Base-by-base conservation (phyloP, 2,329 filamentous ascomycete species). In the Stachybotrys chartarum region DNA sequence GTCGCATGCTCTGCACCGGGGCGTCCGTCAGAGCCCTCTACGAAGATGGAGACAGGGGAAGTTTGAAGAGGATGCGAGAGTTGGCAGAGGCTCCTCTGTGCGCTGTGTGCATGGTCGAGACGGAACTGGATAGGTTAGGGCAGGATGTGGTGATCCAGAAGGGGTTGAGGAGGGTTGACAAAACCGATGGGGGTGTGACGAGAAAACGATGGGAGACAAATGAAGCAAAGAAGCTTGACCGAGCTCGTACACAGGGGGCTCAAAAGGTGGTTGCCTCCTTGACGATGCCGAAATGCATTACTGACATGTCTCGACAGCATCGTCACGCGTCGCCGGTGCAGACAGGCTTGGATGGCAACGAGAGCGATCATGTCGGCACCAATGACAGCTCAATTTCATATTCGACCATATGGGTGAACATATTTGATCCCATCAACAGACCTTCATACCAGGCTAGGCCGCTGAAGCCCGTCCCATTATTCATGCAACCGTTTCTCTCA, bases 401-500 rank as follows among this genome's bases (percentile, higher is more conserved):
- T 42, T 42, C 3, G 14, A 66, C 70, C 1, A 74, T 82, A 6
- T 83, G 80, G 64, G 73, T 83, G 7, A 75, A 77, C 39, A 72
- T 80, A 5, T 66, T 68, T 31, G 75, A 83, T 57, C 80, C 81
- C 0, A 57, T 82, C 11, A 72, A 75, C 14, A 66, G 72, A 10
- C 67, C 70, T 5, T 69, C 75, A 2, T 83, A 82, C 61, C 71
- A 68, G 57, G 76, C 78, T 1, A 74, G 72, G 53, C 73, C 70
- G 5, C 71, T 77, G 11, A 84, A 83, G 57, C 77, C 79, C 1
- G 72, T 83, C 11, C 80, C 80, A 0, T 56, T 60, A 14, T 77
- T 75, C 64, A 80, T 80, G 75, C 71, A 70, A 50, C 60, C 50
- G 7, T 47, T 8, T 12, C 45, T 12, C 45, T 8, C 7, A 3